Base-by-base conservation (phyloP, 306 rosid species). In the Carpinus fangiana region DNA sequence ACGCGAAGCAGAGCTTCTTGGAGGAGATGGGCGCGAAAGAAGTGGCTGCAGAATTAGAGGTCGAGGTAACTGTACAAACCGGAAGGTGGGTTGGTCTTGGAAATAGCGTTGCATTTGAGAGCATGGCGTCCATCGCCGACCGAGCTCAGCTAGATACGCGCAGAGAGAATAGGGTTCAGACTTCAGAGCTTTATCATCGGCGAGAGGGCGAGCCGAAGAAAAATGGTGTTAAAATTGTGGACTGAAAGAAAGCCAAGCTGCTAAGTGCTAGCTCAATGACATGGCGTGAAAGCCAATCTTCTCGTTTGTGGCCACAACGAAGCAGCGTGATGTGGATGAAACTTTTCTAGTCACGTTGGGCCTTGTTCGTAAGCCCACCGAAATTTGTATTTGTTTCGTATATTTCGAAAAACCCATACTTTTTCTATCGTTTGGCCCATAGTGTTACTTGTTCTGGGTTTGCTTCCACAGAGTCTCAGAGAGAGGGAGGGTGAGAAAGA, bases 91-190 rank as follows among this genome's bases (percentile, higher is more conserved):
- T 41, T 14, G 82, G 76, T 14, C 34, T 79, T 68, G 77, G 59
- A 13, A 83, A 79, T 66, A 83, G 21, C n/a, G 86, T 76, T 13
- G 91, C 86, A 72, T 48, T 79, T 52, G 89, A 79, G 84, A 87
- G 65, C 78, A 87, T 6, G 46, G 81, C 20, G 28, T 81, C 86
- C 88, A 85, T 80, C 71, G 20, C 16, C 71, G 47, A 31, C 8
- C 12, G 10, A 18, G 26, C 46, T 65, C 48, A 1, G 46, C 9
- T 65, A 20, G 12, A 38, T 34, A 16, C 38, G 17, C 2, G 8
- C 21, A 38, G n/a, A 65, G 50, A 65, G 50, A 36, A 48, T 16
- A 9, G 36, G 47, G 50, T 8, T 34, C 2, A 36, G 13, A 65
- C 14, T 8, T 34, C 2, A 36, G 13, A 65, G 26, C 46, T 18